phyloP scores from a whole-genome alignment of 2,329 filamentous ascomycete species.

The Sclerotinia sclerotiorum region DNA sequence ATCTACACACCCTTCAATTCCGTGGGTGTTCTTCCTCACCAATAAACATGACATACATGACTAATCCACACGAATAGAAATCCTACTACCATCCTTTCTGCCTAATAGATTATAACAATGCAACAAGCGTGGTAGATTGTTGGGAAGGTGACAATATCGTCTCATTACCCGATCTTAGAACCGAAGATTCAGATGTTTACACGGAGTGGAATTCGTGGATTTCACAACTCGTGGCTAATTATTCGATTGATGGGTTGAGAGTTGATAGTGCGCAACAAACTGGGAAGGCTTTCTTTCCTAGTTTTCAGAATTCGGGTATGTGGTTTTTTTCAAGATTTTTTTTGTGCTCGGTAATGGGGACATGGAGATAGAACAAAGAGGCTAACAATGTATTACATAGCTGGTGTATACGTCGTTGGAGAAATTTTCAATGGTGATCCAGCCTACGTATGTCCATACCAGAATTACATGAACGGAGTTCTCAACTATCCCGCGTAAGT shows the following conservation, averaged over 20 bases:
- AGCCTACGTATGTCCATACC: slow-evolving; percentile 54
- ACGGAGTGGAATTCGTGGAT: slow-evolving; percentile 37
- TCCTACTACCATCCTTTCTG: slow-evolving; percentile 42
- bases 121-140: slow-evolving; percentile 35
- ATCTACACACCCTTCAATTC: slow-evolving; percentile 45
- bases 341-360: too few relatives aligned
- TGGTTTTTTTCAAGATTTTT: neutral
- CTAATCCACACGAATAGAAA: slow-evolving; percentile 23
- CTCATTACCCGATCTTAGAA: slow-evolving; percentile 38
- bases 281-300: slow-evolving; percentile 53
- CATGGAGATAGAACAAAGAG: neutral
- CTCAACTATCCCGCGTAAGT: slow-evolving; percentile 55
- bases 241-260: slow-evolving; percentile 50
- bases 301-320: slow-evolving; percentile 47
- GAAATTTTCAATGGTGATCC: slow-evolving; percentile 59
- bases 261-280: slow-evolving; percentile 52
- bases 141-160: slow-evolving; percentile 38
- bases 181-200: slow-evolving; percentile 34
- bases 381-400: slow-evolving; percentile 42
- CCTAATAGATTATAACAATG: slow-evolving; percentile 42
- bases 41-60: neutral
- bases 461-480: slow-evolving; percentile 55
- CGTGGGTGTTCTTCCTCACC: slow-evolving; percentile 19
- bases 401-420: slow-evolving; percentile 60
- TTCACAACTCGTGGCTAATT: slow-evolving; percentile 36